Evolutionary conservation across 345 rosid genomes (phyloP), one percentile per base, ranked within the genome.

Genomic region (Gossypium mustelinum): DNA sequence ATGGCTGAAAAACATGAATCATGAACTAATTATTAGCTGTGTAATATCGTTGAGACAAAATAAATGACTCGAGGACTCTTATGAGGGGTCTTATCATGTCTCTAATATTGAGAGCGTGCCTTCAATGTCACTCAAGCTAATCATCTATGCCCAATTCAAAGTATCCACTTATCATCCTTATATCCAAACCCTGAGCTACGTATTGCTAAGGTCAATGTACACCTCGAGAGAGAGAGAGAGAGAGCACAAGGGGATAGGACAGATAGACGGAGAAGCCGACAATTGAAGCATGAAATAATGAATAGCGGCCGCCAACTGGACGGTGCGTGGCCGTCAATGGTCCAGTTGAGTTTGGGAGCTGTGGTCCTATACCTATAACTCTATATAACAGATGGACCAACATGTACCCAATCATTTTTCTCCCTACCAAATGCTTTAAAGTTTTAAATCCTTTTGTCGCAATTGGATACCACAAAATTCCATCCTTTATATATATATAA

Each of bases 251-350:
- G 14, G 7, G 8, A 47, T n/a, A 7, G 3, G 51, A 47, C 12
- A 47, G 51, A 25, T 63, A 44, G 48, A 52, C 5, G 16, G 10
- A 25, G 69, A 76, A 41, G 74, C 62, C 74, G 79, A 76, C 79
- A 76, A 24, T 39, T n/a, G 52, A 34, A 18, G 63, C 60, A 58
- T 54, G 60, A 58, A 73, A 78, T 68, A 73, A 78, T 68, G 44
- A 27, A 66, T 11, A 44, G 62, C 59, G 72, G 76, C 75, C 68
- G 78, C 75, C 81, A 79, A 63, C 68, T 79, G 81, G 78, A 63
- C 61, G 68, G 73, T 70, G 16, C 58, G 7, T 67, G 29, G 56
- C 63, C 63, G 17, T 41, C 17, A 52, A 72, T 75, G 81, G 78
- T 75, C 81, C 81, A 27, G 22, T 7, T 34, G 24, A 59, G 68